These are phyloP conservation scores for Croton setiger DNA, from an alignment of 441 rosid species.

Conservation along the genomic window DNA sequence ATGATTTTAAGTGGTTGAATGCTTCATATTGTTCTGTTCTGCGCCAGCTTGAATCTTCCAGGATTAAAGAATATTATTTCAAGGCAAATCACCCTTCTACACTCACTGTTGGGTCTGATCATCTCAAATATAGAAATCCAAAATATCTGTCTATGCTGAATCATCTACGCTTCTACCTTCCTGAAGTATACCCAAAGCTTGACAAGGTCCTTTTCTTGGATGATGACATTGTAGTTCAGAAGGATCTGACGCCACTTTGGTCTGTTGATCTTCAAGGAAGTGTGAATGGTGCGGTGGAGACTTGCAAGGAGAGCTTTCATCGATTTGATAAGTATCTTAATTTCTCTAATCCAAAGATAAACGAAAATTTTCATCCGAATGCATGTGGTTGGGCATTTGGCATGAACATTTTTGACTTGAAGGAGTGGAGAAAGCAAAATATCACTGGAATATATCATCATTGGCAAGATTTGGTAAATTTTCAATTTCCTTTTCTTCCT, in stretches of 20 bases:
- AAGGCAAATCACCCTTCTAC: constrained; percentile 83
- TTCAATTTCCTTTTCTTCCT: constrained; percentile 5
- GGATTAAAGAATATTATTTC: constrained; percentile 89
- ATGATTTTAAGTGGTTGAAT: constrained; percentile 92
- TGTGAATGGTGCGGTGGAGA: constrained; percentile 98
- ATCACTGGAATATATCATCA: constrained; percentile 84
- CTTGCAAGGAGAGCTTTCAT: constrained; percentile 97
- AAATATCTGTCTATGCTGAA: constrained; percentile 96
- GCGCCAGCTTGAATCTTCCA: constrained; percentile 90
- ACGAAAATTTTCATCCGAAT: constrained; percentile 61
- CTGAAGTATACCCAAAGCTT: constrained; percentile 88
- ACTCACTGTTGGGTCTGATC: constrained; percentile 70
- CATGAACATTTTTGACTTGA: constrained; percentile 95
- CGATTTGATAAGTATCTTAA: constrained; percentile 97
- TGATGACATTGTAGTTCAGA: constrained; percentile 95
- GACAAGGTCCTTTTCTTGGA: constrained; percentile 86
- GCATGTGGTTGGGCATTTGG: constrained; percentile 99
- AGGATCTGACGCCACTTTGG: constrained; percentile 91
- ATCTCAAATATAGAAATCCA: constrained; percentile 92
- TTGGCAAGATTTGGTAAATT: constrained; percentile 91
- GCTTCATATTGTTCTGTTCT: constrained; percentile 93
- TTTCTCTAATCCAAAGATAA: constrained; percentile 80
- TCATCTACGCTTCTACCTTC: constrained; percentile 96
- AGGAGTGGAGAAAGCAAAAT: constrained; percentile 81
- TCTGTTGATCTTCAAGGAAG: constrained; percentile 74